Conservation (phyloP, 2,329 filamentous ascomycete genomes). For the Fusarium scirpi region DNA sequence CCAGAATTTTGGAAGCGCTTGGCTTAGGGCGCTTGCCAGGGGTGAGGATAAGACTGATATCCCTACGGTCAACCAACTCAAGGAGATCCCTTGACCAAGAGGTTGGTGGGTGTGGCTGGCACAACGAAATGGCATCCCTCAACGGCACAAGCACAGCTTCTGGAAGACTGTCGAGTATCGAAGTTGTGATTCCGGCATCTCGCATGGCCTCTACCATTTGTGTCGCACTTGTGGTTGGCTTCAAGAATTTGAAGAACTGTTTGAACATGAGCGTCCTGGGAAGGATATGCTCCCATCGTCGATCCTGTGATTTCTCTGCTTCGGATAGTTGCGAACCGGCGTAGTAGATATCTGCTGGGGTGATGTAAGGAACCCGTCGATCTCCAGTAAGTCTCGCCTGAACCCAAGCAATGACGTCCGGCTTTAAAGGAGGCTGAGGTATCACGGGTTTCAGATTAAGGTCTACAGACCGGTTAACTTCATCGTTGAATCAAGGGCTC, state of each 20-base stretch:
- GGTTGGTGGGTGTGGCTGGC: slow-evolving; percentile 83
- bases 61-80: slow-evolving; percentile 81
- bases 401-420: slow-evolving; percentile 66
- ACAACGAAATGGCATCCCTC: slow-evolving; percentile 85
- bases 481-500: no score
- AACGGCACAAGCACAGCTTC: slow-evolving; percentile 85
- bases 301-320: slow-evolving; percentile 52
- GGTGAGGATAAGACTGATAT: slow-evolving; percentile 76
- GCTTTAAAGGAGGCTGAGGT: slow-evolving; percentile 51
- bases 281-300: slow-evolving; percentile 62
- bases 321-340: slow-evolving; percentile 53
- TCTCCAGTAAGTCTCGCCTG: slow-evolving; percentile 59
- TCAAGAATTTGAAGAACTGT: slow-evolving; percentile 72
- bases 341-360: slow-evolving; percentile 60
- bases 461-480: slow-evolving; percentile 43
- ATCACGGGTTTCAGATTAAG: slow-evolving; percentile 50
- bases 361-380: slow-evolving; percentile 55
- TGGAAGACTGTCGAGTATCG: slow-evolving; percentile 83
- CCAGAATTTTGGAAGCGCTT: slow-evolving; percentile 56
- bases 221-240: slow-evolving; percentile 62
- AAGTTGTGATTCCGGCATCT: slow-evolving; percentile 72
- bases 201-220: slow-evolving; percentile 81
- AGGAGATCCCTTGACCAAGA: slow-evolving; percentile 80
- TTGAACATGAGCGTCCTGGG: slow-evolving; percentile 78
- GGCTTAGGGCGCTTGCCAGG: slow-evolving; percentile 51